phyloP scores from a whole-genome alignment of 495 filamentous ascomycete genomes.

The Tuber aestivum region DNA sequence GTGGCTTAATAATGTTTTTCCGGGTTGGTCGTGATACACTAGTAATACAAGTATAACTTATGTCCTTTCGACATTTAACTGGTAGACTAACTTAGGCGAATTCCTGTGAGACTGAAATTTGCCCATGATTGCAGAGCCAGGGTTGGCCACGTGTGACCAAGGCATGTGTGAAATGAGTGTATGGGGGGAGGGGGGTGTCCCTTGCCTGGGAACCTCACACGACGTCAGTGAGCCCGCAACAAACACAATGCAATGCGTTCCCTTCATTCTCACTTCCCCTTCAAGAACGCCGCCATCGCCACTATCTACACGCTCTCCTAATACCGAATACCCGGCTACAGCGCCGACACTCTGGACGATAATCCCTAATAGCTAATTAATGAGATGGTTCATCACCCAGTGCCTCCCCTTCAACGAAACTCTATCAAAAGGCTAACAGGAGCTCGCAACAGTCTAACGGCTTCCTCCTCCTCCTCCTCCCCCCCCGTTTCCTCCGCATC shows the following conservation, averaged over 20 bases:
- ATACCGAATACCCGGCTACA: neutral
- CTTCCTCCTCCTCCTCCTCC: constrained; percentile 29
- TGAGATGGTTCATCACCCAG: neutral
- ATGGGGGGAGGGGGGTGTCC: neutral
- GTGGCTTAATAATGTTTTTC: neutral
- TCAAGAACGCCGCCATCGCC: neutral
- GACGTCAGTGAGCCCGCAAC: neutral
- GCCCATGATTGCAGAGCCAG: neutral
- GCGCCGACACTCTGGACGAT: neutral
- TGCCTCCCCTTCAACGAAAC: neutral
- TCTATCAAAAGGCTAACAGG: constrained; percentile 8
- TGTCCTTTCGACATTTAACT: neutral
- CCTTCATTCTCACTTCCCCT: neutral
- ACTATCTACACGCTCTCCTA: neutral
- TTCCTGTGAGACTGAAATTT: neutral
- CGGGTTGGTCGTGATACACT: neutral
- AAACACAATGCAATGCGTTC: neutral
- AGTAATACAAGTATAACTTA: neutral
- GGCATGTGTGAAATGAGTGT: neutral
- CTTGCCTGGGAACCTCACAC: neutral
- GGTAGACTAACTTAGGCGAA: neutral
- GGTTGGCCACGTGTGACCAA: neutral
- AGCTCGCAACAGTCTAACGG: constrained; percentile 40
- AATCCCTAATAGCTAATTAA: neutral
- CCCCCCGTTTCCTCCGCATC: constrained; percentile 37